phyloP scores from a whole-genome alignment of 2,329 filamentous ascomycete genomes.

The Aspergillus flavus region DNA sequence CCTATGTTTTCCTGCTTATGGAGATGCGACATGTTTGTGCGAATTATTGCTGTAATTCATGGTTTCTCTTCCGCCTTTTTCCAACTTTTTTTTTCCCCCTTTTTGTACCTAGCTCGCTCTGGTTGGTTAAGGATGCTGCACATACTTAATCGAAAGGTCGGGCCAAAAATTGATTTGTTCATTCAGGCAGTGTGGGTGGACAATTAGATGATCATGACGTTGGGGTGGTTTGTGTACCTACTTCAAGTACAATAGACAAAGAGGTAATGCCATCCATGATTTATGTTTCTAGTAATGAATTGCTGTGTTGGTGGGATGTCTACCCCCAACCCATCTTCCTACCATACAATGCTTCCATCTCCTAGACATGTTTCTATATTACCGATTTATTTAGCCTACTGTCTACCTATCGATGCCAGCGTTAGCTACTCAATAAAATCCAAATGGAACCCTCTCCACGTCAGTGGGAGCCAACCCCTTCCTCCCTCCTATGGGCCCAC shows the following conservation, averaged over 20 bases:
- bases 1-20: conserved; percentile 39
- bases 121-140: conserved; percentile 41
- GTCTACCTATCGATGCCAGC: background rate
- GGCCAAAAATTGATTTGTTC: conserved; percentile 42
- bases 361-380: background rate
- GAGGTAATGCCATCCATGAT: conserved; percentile 34
- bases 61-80: conserved; percentile 34
- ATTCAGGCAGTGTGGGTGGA: conserved; percentile 28
- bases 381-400: background rate
- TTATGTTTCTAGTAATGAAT: background rate
- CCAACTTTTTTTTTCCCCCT: conserved; percentile 27
- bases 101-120: conserved; percentile 41
- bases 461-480: conserved; percentile 11
- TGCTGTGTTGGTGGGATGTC: background rate
- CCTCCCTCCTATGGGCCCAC: conserved; percentile 42
- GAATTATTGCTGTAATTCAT: conserved; percentile 39
- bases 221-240: conserved; percentile 34
- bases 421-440: background rate
- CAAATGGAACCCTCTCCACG: conserved; percentile 4
- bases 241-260: conserved; percentile 35
- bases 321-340: background rate
- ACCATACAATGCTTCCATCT: background rate
- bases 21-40: conserved; percentile 43
- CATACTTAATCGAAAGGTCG: conserved; percentile 41
- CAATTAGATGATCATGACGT: conserved; percentile 34